Conservation (phyloP, 2,329 filamentous ascomycete species). For the Drechmeria coniospora region DNA sequence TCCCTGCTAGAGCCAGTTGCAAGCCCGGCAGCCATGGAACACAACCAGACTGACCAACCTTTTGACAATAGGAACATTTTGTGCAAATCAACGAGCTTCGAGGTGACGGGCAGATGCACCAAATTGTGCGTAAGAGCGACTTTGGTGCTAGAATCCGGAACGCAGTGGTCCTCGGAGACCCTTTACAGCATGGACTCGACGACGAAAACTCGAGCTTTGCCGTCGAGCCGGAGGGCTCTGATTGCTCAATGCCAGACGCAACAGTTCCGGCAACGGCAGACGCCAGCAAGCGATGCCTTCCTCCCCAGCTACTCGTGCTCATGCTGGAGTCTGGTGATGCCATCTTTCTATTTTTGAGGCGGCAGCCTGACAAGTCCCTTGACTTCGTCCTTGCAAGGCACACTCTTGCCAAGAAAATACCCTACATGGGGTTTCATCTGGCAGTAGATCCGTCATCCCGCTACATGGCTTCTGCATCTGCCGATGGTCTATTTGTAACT, state of each 20-base stretch:
- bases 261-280: constrained; percentile 3
- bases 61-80: constrained; percentile 45
- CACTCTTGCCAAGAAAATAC: constrained; percentile 41
- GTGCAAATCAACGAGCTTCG: constrained; percentile 68
- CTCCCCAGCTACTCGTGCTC: constrained; percentile 69
- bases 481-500: constrained; percentile 54
- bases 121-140: constrained; percentile 63
- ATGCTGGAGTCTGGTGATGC: constrained; percentile 58
- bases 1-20: no score
- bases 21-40: no score
- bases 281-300: constrained; percentile 22
- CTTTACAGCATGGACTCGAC: constrained; percentile 22
- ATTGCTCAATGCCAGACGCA: constrained; percentile 20
- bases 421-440: constrained; percentile 48
- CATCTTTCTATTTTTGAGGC: constrained; percentile 58
- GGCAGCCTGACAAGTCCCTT: constrained; percentile 24
- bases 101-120: constrained; percentile 52
- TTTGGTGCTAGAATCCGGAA: constrained; percentile 68
- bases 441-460: constrained; percentile 64
- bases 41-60: no score
- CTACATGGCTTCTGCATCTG: constrained; percentile 53
- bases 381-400: constrained; percentile 47
- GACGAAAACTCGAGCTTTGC: constrained; percentile 11
- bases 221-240: constrained; percentile 25
- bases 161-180: constrained; percentile 56